Percentiles rank a stretch among this genome's conserved stretches.
Conservation (phyloP, 1,284 basidiomycete genomes). For the Microstroma glucosiphilum region DNA sequence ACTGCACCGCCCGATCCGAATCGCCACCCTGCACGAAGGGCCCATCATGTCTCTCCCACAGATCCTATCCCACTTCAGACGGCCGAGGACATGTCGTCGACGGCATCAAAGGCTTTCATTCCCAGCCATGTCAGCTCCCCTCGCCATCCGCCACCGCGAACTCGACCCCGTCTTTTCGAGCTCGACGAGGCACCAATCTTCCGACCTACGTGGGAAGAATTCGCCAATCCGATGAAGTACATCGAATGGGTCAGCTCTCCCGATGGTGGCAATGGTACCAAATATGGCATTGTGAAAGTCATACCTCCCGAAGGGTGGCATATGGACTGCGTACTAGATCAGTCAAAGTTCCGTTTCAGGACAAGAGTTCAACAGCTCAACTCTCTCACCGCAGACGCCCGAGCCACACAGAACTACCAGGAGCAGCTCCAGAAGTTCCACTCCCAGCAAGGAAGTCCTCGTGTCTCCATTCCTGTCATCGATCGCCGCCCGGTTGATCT, state of each 20-base stretch:
- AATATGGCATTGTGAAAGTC: slow-evolving; percentile 91
- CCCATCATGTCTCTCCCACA: slow-evolving; percentile 21
- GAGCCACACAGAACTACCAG: slow-evolving; percentile 92
- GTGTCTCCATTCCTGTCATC: slow-evolving; percentile 82
- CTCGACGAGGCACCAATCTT: slow-evolving; percentile 84
- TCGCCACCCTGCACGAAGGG: slow-evolving; percentile 24
- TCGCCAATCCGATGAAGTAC: slow-evolving; percentile 90
- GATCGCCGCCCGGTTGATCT: slow-evolving; percentile 86
- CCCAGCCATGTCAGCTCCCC: slow-evolving; percentile 38
- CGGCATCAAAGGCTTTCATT: slow-evolving; percentile 20
- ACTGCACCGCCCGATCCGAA: slow-evolving; percentile 20
- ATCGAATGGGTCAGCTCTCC: slow-evolving; percentile 69
- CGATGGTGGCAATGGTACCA: slow-evolving; percentile 60
- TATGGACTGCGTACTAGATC: slow-evolving; percentile 93
- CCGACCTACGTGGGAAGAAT: slow-evolving; percentile 81
- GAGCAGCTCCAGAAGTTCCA: slow-evolving; percentile 76
- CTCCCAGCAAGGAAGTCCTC: slow-evolving; percentile 56
- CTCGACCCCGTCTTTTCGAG: slow-evolving; percentile 60
- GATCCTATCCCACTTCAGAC: slow-evolving; percentile 19
- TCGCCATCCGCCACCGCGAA: slow-evolving; percentile 27
- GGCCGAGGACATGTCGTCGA: slow-evolving; percentile 10
- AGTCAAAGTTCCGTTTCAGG: slow-evolving; percentile 87
- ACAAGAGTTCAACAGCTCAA: slow-evolving; percentile 91
- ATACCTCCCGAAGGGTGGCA: slow-evolving; percentile 88
- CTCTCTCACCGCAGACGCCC: slow-evolving; percentile 90